Percentiles rank a stretch among this genome's conserved stretches.
phyloP scores from a whole-genome alignment of 176 grass and related monocot species.

The Triticum monococcum region DNA sequence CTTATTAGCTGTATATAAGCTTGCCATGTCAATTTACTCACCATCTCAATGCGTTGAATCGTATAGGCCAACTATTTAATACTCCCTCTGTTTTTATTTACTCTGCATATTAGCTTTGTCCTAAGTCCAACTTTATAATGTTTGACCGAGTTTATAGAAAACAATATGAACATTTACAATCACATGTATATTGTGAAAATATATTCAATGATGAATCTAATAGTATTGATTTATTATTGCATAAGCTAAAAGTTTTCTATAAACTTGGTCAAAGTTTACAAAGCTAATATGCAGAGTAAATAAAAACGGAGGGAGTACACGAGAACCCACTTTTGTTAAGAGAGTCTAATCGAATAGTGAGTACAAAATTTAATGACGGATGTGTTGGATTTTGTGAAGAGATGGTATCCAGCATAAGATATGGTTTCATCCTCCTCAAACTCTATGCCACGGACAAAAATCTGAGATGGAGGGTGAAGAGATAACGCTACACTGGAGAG shows the following conservation, averaged over 20 bases:
- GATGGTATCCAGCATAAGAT: neutral
- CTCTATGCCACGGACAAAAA: neutral
- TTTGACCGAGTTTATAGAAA: no score
- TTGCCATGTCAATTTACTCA: neutral
- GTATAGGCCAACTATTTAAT: neutral
- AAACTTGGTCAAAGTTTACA: no score
- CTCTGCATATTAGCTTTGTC: no score
- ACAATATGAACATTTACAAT: no score
- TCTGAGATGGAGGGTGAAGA: neutral
- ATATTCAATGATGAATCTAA: no score
- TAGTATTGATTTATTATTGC: no score
- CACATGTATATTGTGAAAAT: no score
- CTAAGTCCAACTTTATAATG: no score
- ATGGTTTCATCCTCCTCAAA: neutral
- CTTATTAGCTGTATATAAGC: neutral
- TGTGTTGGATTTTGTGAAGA: neutral
- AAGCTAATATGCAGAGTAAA: no score
- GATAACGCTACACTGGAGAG: neutral
- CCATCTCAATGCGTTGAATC: neutral
- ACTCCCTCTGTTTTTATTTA: no score
- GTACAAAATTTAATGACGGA: neutral
- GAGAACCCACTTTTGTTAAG: neutral
- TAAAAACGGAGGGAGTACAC: neutral
- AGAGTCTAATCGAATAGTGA: neutral
- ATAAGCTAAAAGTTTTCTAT: no score